phyloP scores from a whole-genome alignment of 441 rosid species.

The Melastoma candidum region DNA sequence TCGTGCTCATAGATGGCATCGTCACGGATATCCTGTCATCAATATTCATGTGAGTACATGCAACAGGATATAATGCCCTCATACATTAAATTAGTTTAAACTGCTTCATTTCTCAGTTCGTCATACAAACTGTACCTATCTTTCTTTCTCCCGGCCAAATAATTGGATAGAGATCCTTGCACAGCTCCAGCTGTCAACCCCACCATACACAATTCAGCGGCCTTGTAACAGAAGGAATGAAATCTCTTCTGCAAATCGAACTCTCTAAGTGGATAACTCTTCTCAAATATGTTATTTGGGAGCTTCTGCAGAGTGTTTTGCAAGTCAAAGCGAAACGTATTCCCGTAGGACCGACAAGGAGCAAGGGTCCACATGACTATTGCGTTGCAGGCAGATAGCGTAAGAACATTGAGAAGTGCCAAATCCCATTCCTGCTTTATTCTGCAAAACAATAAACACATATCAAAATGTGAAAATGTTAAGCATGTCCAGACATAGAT shows the following conservation, averaged over 20 bases:
- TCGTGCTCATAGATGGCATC: constrained; percentile 55
- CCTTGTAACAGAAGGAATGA: constrained; percentile 75
- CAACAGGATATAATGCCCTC: constrained; percentile 4
- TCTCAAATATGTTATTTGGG: constrained; percentile 87
- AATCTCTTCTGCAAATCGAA: constrained; percentile 82
- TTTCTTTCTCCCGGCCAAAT: constrained; percentile 57
- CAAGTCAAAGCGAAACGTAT: constrained; percentile 80
- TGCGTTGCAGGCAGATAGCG: constrained; percentile 79
- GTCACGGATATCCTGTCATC: constrained; percentile 72
- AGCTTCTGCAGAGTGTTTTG: constrained; percentile 94
- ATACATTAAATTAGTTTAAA: background rate
- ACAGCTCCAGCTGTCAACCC: constrained; percentile 74
- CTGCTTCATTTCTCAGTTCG: constrained; percentile 4
- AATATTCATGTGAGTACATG: constrained; percentile 6
- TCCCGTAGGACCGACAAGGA: constrained; percentile 92
- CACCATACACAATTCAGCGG: constrained; percentile 74
- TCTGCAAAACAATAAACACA: constrained; percentile 31
- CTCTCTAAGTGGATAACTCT: constrained; percentile 85
- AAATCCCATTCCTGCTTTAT: constrained; percentile 93
- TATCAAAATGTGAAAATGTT: constrained; percentile 12
- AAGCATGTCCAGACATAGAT: constrained; percentile 2
- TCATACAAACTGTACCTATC: constrained; percentile 42
- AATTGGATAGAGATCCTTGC: constrained; percentile 74
- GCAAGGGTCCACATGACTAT: constrained; percentile 87
- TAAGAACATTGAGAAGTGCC: constrained; percentile 83